Evolutionary conservation across 2,329 filamentous ascomycete genomes (phyloP), one percentile per base, ranked within the genome.

Genomic region (Botrytis hyacinthi): DNA sequence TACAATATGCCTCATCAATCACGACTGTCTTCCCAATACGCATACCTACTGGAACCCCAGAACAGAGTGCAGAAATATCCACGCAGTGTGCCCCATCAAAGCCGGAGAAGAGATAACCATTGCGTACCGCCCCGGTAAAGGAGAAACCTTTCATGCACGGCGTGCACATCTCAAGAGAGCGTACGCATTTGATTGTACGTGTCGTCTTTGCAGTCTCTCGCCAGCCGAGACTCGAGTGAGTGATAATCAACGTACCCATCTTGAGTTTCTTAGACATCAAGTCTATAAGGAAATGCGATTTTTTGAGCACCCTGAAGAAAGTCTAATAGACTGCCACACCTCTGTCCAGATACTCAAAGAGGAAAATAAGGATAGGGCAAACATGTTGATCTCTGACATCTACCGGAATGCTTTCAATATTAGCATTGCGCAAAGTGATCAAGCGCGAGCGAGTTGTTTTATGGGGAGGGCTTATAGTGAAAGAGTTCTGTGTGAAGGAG

Each of bases 351-450:
- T 78, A 29, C 74, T 81, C 8, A 74, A 80, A 16, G 73, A 78
- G 32, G 79, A 72, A 74, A 75, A 48, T 44, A 74, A 35, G 37
- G 37, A 70, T 72, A n/a, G 26, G 22, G 10, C 77, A 40, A 72
- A 61, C 29, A 73, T 61, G 6, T 73, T 75, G n/a, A 68, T 76
- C 32, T 73, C 81, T 44, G 78, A 81, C n/a, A 71, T 81, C 10
- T 84, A 84, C 74, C 83, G 83, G 71, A 81, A 84, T 73, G 83
- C 83, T 29, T 83, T 84, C 68, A 81, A 84, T 75, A 81, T 86
- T 63, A 74, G 77, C 68, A 80, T 83, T 83, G 77, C 79, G 12
- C 82, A 85, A 78, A 80, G 83, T 1, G 84, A 86, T 75, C 78
- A 82, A 73, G 83, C 84, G 63, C 79, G 84, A 62, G 83, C 48